phyloP scores from a whole-genome alignment of 495 filamentous ascomycete genomes.

The Recurvomyces mirabilis region DNA sequence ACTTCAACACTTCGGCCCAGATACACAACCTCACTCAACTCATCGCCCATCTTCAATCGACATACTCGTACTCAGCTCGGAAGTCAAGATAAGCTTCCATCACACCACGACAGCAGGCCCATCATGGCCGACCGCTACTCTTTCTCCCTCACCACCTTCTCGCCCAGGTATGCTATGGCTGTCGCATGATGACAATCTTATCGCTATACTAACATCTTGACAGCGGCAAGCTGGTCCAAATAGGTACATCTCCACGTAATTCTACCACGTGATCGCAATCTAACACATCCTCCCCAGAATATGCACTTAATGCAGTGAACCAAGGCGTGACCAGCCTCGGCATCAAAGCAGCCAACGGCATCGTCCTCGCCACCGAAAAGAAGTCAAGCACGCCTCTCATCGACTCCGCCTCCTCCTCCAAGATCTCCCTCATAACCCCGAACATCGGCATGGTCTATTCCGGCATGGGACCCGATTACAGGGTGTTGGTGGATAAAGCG shows the following conservation, averaged over 20 bases:
- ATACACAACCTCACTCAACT: too few species aligned
- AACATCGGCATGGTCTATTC: constrained; percentile 99
- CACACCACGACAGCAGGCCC: constrained; percentile 7
- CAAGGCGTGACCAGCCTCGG: constrained; percentile 96
- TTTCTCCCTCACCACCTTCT: constrained; percentile 99
- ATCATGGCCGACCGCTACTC: constrained; percentile 97
- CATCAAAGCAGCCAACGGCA: constrained; percentile 98
- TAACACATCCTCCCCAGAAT: constrained; percentile 51
- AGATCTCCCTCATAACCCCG: constrained; percentile 94
- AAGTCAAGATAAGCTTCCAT: too few species aligned
- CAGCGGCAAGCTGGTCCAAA: constrained; percentile 88
- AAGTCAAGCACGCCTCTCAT: constrained; percentile 95
- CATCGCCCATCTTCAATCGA: too few species aligned
- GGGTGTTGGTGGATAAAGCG: constrained; percentile 91
- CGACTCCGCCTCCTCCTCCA: constrained; percentile 86
- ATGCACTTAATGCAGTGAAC: constrained; percentile 98
- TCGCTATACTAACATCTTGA: constrained; percentile 39
- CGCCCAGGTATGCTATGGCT: constrained; percentile 65
- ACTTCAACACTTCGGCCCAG: too few species aligned
- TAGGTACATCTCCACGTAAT: constrained; percentile 38
- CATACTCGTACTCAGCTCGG: too few species aligned
- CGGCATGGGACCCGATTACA: constrained; percentile 97
- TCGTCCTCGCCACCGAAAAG: constrained; percentile 98
- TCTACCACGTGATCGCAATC: background rate
- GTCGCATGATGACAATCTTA: background rate